phyloP scores from a whole-genome alignment of 306 rosid species.

The Corylus americana region DNA sequence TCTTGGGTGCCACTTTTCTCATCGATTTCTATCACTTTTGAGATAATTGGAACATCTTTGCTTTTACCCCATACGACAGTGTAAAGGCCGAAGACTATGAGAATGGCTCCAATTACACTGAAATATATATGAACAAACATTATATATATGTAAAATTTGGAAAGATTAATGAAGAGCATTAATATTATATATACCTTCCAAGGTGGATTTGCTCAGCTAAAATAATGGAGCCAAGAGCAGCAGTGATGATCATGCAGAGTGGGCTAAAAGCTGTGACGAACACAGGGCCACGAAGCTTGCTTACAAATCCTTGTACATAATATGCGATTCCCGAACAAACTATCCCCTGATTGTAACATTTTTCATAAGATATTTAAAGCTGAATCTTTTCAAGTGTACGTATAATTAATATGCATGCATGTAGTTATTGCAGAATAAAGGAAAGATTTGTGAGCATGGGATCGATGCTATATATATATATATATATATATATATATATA shows the following conservation, averaged over 20 bases:
- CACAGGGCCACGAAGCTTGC: slow-evolving; percentile 84
- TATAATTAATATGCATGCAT: background rate
- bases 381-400: too few species aligned
- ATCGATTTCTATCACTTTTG: slow-evolving; percentile 2
- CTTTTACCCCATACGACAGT: slow-evolving; percentile 95
- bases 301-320: slow-evolving; percentile 87
- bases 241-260: slow-evolving; percentile 87
- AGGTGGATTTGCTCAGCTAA: slow-evolving; percentile 77
- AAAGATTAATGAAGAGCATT: too few species aligned
- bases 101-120: slow-evolving; percentile 80
- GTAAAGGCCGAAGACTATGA: slow-evolving; percentile 85
- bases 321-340: slow-evolving; percentile 95
- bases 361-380: background rate
- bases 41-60: slow-evolving; percentile 46
- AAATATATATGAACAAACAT: background rate
- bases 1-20: slow-evolving; percentile 43
- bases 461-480: too few species aligned
- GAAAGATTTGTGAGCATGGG: background rate
- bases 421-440: background rate
- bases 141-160: too few species aligned
- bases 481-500: background rate
- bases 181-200: slow-evolving; percentile 60
- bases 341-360: slow-evolving; percentile 54
- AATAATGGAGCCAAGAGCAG: slow-evolving; percentile 73
- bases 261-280: slow-evolving; percentile 94